Evolutionary conservation across 106 monocot species (phyloP), one percentile per base, ranked within the genome.

Genomic region (Triglochin maritima): DNA sequence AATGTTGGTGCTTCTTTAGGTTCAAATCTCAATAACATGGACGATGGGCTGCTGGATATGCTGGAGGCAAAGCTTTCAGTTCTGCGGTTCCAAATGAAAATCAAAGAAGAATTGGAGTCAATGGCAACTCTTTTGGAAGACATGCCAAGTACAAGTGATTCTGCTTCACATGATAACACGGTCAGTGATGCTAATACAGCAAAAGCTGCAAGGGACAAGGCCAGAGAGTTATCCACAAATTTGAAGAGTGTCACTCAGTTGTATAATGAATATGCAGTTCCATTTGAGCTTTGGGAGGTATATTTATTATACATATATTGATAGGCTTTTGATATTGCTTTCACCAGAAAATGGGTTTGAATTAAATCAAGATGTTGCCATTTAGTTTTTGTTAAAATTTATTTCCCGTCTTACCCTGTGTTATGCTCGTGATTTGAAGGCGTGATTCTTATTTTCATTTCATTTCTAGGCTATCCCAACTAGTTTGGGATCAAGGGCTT

Each of bases 231-330:
- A 64, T 81, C 86, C 47, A 43, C 83, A 48, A 75, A 98, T 67
- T 68, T 98, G 66, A 98, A 92, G 77, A 92, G 88, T 71, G 85
- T 98, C 63, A 98, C 91, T 73, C 98, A 98, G 47, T 74, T 98
- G 58, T 98, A 98, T 79, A 98, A 98, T 81, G 92, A 98, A 52
- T 98, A 84, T 83, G 88, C 98, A 54, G 81, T 92, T 77, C 98
- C 92, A 9, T 98, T 88, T 84, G 64, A 89, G 49, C 84, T 92
- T 67, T 98, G 92, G 92, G 98, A 98, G 96, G 96, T 96, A 83
- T 60, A 63, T 3, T 17, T 44, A 67, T 60, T 49, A 45, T 1
- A 11, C 56, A 14, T 42, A 0, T 63, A 13, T 63, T 63, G 44
- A 9, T 63, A n/a, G 8, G 5, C 11, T 12, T n/a, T 63, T 5